Evolutionary conservation across 495 filamentous ascomycete species (phyloP).

Genomic region (Pseudomonodictys pantanalensis): DNA sequence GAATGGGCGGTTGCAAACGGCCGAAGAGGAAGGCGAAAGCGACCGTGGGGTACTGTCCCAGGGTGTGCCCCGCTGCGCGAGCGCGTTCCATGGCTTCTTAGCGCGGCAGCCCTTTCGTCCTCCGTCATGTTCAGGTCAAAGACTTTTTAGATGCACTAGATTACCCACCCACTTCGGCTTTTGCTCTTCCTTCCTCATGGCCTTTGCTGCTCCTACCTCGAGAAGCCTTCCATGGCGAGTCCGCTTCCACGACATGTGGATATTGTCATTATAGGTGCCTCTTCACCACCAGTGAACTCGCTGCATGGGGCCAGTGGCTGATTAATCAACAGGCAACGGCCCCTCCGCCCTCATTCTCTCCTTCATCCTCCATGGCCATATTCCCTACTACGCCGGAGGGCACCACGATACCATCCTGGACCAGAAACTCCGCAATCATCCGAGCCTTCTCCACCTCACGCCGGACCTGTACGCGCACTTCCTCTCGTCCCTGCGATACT

Average conservation of each 20-base stretch:
- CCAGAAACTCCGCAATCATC: slow-evolving; percentile 48
- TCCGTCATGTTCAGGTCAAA: slow-evolving; percentile 15
- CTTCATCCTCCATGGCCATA: slow-evolving; percentile 64
- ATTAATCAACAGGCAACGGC: slow-evolving; percentile 52
- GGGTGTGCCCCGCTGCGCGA: not conserved
- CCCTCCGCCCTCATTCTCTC: slow-evolving; percentile 66
- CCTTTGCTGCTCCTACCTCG: slow-evolving; percentile 4
- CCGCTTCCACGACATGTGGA: slow-evolving; percentile 35
- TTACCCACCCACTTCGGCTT: not conserved
- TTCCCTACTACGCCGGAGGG: slow-evolving; percentile 57
- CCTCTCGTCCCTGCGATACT: slow-evolving; percentile 61
- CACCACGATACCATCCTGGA: slow-evolving; percentile 63
- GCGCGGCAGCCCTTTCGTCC: not conserved
- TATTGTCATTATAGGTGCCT: slow-evolving; percentile 43
- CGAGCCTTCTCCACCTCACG: slow-evolving; percentile 53
- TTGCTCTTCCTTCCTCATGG: slow-evolving; percentile 20
- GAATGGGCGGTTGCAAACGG: not conserved
- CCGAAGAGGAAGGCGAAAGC: slow-evolving; percentile 11
- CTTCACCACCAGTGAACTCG: not conserved
- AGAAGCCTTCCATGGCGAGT: slow-evolving; percentile 34
- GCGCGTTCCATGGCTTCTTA: slow-evolving; percentile 5
- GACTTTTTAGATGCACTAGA: slow-evolving; percentile 1
- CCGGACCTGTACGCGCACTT: slow-evolving; percentile 53
- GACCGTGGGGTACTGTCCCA: not conserved
- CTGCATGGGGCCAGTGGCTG: not conserved